These are phyloP conservation scores for Williopsis jadinii DNA, from an alignment of 1,139 yeast genomes.

Conservation along the genomic window DNA sequence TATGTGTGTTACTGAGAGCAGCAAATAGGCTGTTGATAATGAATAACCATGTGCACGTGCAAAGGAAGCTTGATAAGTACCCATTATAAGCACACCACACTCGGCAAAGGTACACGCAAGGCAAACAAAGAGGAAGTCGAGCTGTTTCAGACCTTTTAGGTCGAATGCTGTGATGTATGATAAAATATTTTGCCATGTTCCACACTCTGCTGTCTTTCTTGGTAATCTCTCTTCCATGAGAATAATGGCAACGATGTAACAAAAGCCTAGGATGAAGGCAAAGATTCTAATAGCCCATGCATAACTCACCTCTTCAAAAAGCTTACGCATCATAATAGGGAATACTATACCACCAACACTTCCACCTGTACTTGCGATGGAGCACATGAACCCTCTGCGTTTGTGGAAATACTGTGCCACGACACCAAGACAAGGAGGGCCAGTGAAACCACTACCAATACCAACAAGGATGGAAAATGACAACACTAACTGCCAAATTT, in stretches of 20 bases:
- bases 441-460: slow-evolving; percentile 49
- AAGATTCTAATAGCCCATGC: slow-evolving; percentile 53
- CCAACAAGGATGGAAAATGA: slow-evolving; percentile 52
- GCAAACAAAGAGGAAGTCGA: slow-evolving; percentile 21
- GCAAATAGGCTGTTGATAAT: slow-evolving; percentile 41
- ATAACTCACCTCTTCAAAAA: slow-evolving; percentile 46
- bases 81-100: slow-evolving; percentile 44
- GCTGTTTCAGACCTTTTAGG: slow-evolving; percentile 19
- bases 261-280: slow-evolving; percentile 33
- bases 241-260: slow-evolving; percentile 25
- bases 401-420: slow-evolving; percentile 58
- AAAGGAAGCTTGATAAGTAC: slow-evolving; percentile 49
- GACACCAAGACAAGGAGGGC: slow-evolving; percentile 44
- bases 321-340: slow-evolving; percentile 49
- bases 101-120: slow-evolving; percentile 24
- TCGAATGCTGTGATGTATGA: slow-evolving; percentile 20
- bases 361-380: slow-evolving; percentile 64
- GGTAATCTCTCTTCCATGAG: slow-evolving; percentile 19
- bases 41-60: slow-evolving; percentile 44
- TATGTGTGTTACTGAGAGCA: slow-evolving; percentile 52
- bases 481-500: slow-evolving; percentile 52
- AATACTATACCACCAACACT: slow-evolving; percentile 60
- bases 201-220: slow-evolving; percentile 5
- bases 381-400: slow-evolving; percentile 54
- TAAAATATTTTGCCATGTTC: slow-evolving; percentile 2